Evolutionary conservation across 202 grass and related monocot genomes (phyloP), one percentile per base, ranked within the genome.

Genomic region (Panicum hallii): DNA sequence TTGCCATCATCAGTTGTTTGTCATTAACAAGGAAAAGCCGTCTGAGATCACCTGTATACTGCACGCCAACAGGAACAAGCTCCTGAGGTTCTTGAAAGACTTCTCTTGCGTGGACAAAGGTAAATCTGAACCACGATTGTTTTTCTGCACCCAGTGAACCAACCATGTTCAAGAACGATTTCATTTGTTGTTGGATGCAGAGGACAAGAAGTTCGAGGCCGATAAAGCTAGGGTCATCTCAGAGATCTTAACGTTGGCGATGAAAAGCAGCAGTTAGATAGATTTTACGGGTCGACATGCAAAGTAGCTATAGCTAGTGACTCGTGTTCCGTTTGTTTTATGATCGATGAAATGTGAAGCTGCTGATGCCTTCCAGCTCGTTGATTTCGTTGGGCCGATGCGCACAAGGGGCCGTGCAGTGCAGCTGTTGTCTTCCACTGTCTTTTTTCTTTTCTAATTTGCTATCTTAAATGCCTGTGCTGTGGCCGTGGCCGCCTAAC

Each of bases 61-160:
- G 20, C 65, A 84, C 50, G 78, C 93, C 23, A 98, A 98, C 86
- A 98, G 85, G 72, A 90, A 57, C 72, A 98, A 98, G 82, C 86
- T 99, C 75, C 84, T 95, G 47, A 89, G 89, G 53, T 88, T 95
- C 75, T 70, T 99, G 26, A 65, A 46, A 57, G 93, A 80, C 20
- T 95, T 99, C 82, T 88, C 83, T 0, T 82, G 76, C 3, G 46
- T 81, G 11, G 93, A 94, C 30, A 99, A 94, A 94, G 93, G 96
- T 94, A 85, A 52, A 41, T 17, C 5, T 57, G 0, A n/a, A 55
- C 2, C 38, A 43, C 8, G 1, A 11, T 42, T 0, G 7, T 17
- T 62, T n/a, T 22, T 49, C 41, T 22, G 11, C 12, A 45, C 7
- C 19, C 1, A 11, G 6, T 70, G 30, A 86, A 52, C 20, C 22